Base-by-base conservation (phyloP, 2,329 filamentous ascomycete species). In the Tolypocladium album region DNA sequence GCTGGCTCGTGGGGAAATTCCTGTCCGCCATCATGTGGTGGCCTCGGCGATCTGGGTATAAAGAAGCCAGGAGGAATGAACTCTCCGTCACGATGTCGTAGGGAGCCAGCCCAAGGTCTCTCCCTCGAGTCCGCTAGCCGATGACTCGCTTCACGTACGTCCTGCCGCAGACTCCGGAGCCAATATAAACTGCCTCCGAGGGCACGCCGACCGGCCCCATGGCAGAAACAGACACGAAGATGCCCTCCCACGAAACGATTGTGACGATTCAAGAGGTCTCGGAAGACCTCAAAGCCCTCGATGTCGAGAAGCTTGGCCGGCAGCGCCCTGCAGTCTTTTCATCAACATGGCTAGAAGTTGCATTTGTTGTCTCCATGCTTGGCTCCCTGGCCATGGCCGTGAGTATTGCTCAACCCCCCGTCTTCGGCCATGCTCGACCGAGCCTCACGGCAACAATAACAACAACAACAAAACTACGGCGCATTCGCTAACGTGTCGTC, bases 371-470 rank as follows among this genome's bases (percentile, higher is more conserved):
- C 63, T 82, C 82, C 0, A 78, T 87, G 59, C 70, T 85, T 11
- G 80, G 82, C 68, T 84, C 82, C 52, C 82, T 86, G 68, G 78
- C 85, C 55, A 76, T 86, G 66, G 77, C 82, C 53, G 80, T 82
- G 72, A 59, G 79, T 71, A 24, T 15, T 13, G 7, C 31, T 34
- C 9, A 15, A 15, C 50, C 50, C 31, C 31, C 36, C 50, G 20
- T 36, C 31, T 4, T 36, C 20, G 20, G 11, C 27, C 50, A 6
- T 8, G 20, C 12, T 36, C 31, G n/a, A 13, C 22, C 20, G n/a
- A 38, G 50, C 50, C 50, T 55, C 50, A 36, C 50, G 5, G 31
- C 50, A 22, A 34, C 27, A 38, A 36, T 15, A 47, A 45, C 42
- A 47, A 47, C 20, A 47, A 47, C n/a, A 47, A 47, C 43, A 47